Base-by-base conservation (phyloP, 495 filamentous ascomycete genomes). In the Aspergillus nanangensis region DNA sequence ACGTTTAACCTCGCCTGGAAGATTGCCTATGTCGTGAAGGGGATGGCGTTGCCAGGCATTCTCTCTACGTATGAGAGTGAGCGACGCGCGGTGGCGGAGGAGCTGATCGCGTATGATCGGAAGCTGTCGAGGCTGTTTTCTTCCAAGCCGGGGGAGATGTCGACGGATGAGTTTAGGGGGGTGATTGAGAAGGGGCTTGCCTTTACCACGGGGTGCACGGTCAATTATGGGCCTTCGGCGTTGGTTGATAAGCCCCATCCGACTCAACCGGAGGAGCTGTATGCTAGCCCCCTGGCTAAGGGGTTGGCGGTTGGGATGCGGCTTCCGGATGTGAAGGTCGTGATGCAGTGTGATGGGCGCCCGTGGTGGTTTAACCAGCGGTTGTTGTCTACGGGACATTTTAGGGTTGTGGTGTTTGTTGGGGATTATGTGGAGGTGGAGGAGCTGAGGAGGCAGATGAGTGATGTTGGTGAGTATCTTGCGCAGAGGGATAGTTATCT, bases 1-100 rank as follows among this genome's bases (percentile, higher is more conserved):
- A 72, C 82, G 0, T 86, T 80, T 59, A 89, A 88, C 45, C 74
- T 89, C 1, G 84, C 81, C 21, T 89, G 86, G 85, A 90, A 90
- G 60, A 67, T 90, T 18, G 74, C 76, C 1, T 61, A 76, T 25
- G 82, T 85, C 2, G 64, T 79, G 40, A 77, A 77, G 20, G 78
- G 72, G 8, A 69, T 77, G 25, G 59, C 66, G 3, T 55, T 68
- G 7, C 68, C 64, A 1, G 65, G 65, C 0, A 72, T 88, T 23
- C 67, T 90, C 1, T 61, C 64, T 20, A 87, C 84, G 0, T 89
- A 88, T 61, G 64, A 82, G 50, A 57, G 67, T 1, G 86, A 88
- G 55, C 69, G 85, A 22, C 70, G 71, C 17, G 57, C 61, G n/a
- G 72, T 87, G 31, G 85, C 85, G 1, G 70, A 81, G 46, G 79